A percentile compares a stretch with the other conserved stretches of the same genome.
Evolutionary conservation across 1,284 basidiomycete genomes (phyloP).

Genomic region (Ustilago nuda): DNA sequence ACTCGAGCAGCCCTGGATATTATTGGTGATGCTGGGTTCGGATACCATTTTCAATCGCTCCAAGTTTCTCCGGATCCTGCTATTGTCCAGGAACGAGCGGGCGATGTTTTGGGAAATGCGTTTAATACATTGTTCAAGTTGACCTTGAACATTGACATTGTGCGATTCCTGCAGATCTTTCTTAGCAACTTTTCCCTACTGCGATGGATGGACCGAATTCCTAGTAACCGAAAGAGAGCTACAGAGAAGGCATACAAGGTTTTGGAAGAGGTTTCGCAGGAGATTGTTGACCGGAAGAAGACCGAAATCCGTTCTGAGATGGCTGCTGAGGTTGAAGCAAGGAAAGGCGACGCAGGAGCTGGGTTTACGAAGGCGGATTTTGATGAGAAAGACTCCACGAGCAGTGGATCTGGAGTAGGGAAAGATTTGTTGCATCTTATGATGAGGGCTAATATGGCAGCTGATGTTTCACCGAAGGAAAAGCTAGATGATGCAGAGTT

Average conservation of each 20-base stretch:
- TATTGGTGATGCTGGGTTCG: constrained; percentile 63
- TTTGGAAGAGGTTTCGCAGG: constrained; percentile 43
- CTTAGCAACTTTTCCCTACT: constrained; percentile 53
- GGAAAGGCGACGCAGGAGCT: background rate
- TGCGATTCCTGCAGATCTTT: constrained; percentile 47
- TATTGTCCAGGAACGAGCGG: constrained; percentile 16
- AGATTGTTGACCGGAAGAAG: constrained; percentile 55
- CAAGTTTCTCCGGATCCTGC: constrained; percentile 33
- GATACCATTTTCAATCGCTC: constrained; percentile 51
- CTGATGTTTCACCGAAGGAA: constrained; percentile 48
- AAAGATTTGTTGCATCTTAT: constrained; percentile 64
- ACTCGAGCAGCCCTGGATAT: constrained; percentile 55
- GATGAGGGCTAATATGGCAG: constrained; percentile 64
- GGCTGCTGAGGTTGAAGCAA: constrained; percentile 25
- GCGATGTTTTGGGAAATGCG: constrained; percentile 44
- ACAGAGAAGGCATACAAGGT: constrained; percentile 38
- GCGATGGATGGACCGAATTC: constrained; percentile 59
- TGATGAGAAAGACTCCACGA: constrained; percentile 37
- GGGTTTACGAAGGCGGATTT: constrained; percentile 53
- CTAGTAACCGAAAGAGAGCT: constrained; percentile 44
- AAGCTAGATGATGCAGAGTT: constrained; percentile 60
- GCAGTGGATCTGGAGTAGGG: constrained; percentile 13
- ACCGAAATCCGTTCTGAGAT: constrained; percentile 56
- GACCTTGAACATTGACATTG: constrained; percentile 30
- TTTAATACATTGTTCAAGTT: constrained; percentile 51